Conservation (phyloP, 2,329 filamentous ascomycete species). For the Colletotrichum tabaci region DNA sequence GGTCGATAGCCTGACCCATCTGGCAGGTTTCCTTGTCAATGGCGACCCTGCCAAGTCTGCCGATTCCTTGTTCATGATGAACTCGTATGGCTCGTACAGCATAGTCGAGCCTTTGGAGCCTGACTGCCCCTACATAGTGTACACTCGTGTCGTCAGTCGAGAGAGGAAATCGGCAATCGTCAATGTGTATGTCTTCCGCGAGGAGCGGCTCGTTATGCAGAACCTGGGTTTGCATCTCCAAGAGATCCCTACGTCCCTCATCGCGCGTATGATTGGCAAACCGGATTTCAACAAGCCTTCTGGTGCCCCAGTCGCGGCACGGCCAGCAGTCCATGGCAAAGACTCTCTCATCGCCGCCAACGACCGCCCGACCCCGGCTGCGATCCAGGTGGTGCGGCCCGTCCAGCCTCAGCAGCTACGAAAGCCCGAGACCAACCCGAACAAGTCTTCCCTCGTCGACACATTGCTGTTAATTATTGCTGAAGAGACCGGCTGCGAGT, state of each 20-base stretch:
- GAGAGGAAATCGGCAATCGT: no score
- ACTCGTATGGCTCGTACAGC: neutral
- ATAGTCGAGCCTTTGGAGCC: neutral
- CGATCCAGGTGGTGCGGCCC: neutral
- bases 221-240: no score
- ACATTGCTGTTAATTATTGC: neutral
- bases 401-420: neutral
- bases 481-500: neutral
- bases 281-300: no score
- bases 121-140: neutral
- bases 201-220: no score
- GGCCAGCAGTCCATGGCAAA: no score
- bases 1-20: neutral
- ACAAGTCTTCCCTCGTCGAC: neutral
- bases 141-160: no score
- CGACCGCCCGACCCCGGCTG: no score
- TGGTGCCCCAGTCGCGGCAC: no score
- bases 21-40: constrained; percentile 1
- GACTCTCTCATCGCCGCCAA: no score
- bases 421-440: neutral
- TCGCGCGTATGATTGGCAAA: no score
- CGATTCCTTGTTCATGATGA: neutral
- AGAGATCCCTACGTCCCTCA: no score
- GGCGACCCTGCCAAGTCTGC: neutral
- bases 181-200: no score